A percentile compares a stretch with the other conserved stretches of the same genome.
These are phyloP conservation scores for Silybum marianum DNA, from an alignment of 129 eudicot species.

Conservation along the genomic window DNA sequence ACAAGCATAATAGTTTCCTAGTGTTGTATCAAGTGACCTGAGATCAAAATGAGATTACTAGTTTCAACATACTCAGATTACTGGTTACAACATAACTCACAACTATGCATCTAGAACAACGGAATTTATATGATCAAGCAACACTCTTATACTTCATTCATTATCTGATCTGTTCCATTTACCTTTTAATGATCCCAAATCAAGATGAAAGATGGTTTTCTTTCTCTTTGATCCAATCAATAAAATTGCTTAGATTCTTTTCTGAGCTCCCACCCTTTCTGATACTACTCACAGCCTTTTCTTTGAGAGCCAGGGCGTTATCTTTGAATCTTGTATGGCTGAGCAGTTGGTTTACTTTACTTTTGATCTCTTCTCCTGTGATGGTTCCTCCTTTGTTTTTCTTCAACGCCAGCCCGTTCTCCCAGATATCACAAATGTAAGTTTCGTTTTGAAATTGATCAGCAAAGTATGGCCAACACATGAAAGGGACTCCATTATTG, in stretches of 20 bases:
- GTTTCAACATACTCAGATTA: too few species aligned
- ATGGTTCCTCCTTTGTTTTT: slow-evolving; percentile 34
- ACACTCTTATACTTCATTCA: neutral
- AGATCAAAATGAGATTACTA: too few species aligned
- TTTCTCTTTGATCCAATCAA: slow-evolving; percentile 18
- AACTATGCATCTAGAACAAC: neutral
- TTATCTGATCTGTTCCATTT: neutral
- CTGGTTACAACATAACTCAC: too few species aligned
- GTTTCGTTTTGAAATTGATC: slow-evolving; percentile 46
- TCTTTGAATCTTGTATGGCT: slow-evolving; percentile 20
- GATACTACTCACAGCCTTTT: slow-evolving; percentile 24
- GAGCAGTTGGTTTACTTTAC: slow-evolving; percentile 28
- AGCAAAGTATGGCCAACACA: slow-evolving; percentile 65
- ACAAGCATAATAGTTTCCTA: too few species aligned
- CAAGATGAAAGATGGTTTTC: neutral
- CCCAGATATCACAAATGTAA: slow-evolving; percentile 49
- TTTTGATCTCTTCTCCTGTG: slow-evolving; percentile 33
- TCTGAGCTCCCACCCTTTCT: slow-evolving; percentile 34
- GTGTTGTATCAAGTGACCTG: too few species aligned
- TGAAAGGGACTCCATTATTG: slow-evolving; percentile 53
- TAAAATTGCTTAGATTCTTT: slow-evolving; percentile 20
- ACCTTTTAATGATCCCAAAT: neutral
- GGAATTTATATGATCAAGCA: neutral
- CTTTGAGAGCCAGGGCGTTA: slow-evolving; percentile 34
- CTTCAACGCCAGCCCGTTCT: slow-evolving; percentile 34